These are phyloP conservation scores for Cystofilobasidium macerans DNA, from an alignment of 768 basidiomycete species.

Conservation along the genomic window DNA sequence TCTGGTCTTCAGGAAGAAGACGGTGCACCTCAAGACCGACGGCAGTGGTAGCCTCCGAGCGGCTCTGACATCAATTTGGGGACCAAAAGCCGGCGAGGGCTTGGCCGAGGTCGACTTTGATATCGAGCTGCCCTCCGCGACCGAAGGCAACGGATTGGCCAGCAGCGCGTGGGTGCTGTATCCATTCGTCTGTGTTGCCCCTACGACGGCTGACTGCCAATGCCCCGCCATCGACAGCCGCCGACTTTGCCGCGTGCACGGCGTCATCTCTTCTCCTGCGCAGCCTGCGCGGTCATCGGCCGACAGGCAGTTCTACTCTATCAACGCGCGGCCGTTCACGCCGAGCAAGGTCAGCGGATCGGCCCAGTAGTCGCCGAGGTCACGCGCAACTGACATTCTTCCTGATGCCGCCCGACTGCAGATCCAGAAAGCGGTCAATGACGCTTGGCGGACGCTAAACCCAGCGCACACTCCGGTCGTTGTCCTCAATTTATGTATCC, in stretches of 20 bases:
- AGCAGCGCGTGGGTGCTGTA: no score
- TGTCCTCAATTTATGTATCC: conserved; percentile 69
- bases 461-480: conserved; percentile 65
- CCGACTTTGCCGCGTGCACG: neutral
- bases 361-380: no score
- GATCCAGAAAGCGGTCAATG: conserved; percentile 83
- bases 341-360: conserved; percentile 70
- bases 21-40: conserved; percentile 59
- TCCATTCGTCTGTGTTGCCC: no score
- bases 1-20: conserved; percentile 41
- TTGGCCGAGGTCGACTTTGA: conserved; percentile 60
- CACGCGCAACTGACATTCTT: conserved; percentile 5
- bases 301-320: conserved; percentile 83
- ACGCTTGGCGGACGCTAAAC: conserved; percentile 78
- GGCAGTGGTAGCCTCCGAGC: conserved; percentile 54
- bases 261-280: neutral
- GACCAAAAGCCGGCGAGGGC: conserved; percentile 63
- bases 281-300: conserved; percentile 54
- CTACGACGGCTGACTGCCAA: neutral
- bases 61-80: conserved; percentile 69
- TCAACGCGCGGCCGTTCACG: conserved; percentile 83
- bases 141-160: neutral
- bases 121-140: conserved; percentile 40
- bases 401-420: conserved; percentile 32
- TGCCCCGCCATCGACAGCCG: neutral